phyloP scores from a whole-genome alignment of 129 eudicot genomes.

The Apium graveolens region DNA sequence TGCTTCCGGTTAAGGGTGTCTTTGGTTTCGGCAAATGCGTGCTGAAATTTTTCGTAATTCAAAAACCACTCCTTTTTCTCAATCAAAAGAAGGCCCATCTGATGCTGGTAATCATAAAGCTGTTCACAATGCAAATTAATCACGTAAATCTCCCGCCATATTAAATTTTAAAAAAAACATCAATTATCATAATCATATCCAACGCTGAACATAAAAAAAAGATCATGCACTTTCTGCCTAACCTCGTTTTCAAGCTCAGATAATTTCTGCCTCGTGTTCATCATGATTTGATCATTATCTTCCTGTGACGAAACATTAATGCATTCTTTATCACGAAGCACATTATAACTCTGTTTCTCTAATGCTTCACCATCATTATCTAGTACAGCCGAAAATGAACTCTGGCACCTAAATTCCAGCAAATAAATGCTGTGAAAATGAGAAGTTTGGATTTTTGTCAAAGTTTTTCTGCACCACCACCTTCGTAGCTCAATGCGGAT shows the following conservation, averaged over 20 bases:
- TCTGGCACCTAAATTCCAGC: constrained; percentile 50
- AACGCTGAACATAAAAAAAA: background rate
- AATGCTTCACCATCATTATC: constrained; percentile 22
- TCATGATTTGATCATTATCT: constrained; percentile 17
- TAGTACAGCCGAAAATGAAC: constrained; percentile 48
- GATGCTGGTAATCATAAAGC: constrained; percentile 93
- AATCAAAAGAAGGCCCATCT: constrained; percentile 90
- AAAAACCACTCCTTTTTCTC: constrained; percentile 75
- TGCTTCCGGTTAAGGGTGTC: constrained; percentile 66
- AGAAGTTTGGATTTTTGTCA: constrained; percentile 12
- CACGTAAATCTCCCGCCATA: background rate
- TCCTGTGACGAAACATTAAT: constrained; percentile 15
- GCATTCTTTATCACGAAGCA: constrained; percentile 27
- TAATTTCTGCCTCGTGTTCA: constrained; percentile 39
- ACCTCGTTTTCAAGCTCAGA: constrained; percentile 79
- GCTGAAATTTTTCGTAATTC: constrained; percentile 55
- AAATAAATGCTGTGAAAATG: constrained; percentile 49
- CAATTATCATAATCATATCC: background rate
- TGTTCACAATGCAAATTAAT: constrained; percentile 24
- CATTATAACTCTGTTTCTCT: constrained; percentile 26
- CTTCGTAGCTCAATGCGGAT: constrained; percentile 46
- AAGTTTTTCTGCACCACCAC: constrained; percentile 32
- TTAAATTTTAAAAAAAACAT: background rate
- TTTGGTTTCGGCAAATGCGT: constrained; percentile 40
- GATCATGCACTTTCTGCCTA: background rate